Evolutionary conservation across 2,329 filamentous ascomycete species (phyloP).

Genomic region (Apiospora sp.): DNA sequence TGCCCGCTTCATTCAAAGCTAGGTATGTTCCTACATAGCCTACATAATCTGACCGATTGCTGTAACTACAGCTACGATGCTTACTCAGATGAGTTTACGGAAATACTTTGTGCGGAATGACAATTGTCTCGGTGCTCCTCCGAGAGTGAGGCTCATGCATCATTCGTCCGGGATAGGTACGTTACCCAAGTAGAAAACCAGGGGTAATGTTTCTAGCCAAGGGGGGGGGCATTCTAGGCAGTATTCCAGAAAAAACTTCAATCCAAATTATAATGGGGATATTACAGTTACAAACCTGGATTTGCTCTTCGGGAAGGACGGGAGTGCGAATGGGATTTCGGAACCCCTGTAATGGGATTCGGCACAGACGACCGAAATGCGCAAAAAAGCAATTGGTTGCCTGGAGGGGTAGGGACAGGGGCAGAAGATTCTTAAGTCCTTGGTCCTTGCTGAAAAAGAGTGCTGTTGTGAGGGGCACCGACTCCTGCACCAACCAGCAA

Average conservation of each 20-base stretch:
- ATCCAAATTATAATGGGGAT: not conserved
- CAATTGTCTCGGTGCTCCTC: not conserved
- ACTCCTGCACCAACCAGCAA: too few species aligned
- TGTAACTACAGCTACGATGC: not conserved
- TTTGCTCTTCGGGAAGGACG: not conserved
- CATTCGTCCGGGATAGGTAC: not conserved
- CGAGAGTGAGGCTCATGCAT: not conserved
- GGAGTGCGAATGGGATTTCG: not conserved
- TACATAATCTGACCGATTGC: not conserved
- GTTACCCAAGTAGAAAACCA: not conserved
- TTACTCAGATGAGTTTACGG: not conserved
- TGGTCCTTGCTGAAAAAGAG: not conserved
- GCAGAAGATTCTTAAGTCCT: not conserved
- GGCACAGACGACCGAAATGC: constrained; percentile 6
- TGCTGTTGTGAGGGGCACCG: not conserved
- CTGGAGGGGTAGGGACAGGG: not conserved
- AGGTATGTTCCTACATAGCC: not conserved
- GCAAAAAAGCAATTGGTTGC: not conserved
- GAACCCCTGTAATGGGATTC: constrained; percentile 14
- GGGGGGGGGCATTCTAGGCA: too few species aligned
- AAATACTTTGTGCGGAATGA: not conserved
- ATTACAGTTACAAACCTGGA: not conserved
- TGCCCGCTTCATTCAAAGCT: not conserved
- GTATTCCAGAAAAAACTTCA: not conserved
- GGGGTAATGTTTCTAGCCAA: not conserved